phyloP scores from a whole-genome alignment of 768 basidiomycete species.

The Boletus rex-veris region DNA sequence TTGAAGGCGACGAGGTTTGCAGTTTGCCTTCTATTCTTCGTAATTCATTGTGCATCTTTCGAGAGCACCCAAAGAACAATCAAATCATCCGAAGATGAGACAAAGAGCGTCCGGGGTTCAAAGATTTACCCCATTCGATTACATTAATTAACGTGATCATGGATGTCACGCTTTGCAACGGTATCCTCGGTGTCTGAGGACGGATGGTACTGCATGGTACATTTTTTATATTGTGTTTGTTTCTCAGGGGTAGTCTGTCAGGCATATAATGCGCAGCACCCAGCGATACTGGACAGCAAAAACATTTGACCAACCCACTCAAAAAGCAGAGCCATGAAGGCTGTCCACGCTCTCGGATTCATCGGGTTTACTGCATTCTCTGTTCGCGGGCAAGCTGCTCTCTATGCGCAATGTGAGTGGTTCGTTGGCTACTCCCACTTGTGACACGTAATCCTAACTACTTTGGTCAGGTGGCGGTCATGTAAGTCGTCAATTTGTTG shows the following conservation, averaged over 20 bases:
- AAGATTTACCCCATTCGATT: no score
- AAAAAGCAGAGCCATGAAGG: slow-evolving; percentile 1
- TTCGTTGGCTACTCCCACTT: background rate
- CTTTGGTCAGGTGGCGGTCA: slow-evolving; percentile 7
- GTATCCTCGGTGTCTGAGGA: background rate
- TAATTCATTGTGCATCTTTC: no score
- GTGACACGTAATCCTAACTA: background rate
- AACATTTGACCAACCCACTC: background rate
- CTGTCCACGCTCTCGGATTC: background rate
- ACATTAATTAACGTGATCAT: no score
- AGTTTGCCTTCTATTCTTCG: no score
- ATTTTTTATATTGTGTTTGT: background rate
- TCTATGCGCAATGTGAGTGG: slow-evolving; percentile 12
- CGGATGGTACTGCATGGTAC: background rate
- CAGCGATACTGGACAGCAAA: background rate
- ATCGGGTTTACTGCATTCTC: background rate
- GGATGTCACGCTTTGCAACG: no score
- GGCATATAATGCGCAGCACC: slow-evolving; percentile 2
- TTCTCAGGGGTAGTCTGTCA: background rate
- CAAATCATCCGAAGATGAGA: no score
- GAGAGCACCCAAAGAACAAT: no score
- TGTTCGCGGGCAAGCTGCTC: slow-evolving; percentile 5
- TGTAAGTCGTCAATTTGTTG: background rate
- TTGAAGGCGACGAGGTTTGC: no score
- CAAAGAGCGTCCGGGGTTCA: no score